Conservation (phyloP, 345 rosid genomes). For the Anacardium occidentale region DNA sequence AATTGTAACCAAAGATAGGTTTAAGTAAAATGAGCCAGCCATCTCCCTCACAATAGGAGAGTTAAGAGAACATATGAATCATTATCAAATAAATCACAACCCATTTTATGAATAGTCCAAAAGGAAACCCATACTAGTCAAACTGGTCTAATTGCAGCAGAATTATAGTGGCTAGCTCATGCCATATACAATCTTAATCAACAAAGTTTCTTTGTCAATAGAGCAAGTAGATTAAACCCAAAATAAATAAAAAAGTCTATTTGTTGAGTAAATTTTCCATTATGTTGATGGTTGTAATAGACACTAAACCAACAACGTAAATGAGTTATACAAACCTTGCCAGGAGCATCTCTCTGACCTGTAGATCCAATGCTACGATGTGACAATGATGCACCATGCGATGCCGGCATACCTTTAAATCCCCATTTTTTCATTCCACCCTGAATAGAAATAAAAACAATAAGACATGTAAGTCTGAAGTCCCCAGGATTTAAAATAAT, state of each 20-base stretch:
- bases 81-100: not conserved
- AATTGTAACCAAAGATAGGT: not conserved
- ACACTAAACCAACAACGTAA: conserved; percentile 2
- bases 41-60: not conserved
- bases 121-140: not conserved
- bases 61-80: not conserved
- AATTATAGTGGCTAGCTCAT: not conserved
- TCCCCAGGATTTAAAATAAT: conserved; percentile 10
- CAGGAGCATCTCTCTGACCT: conserved; percentile 93
- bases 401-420: conserved; percentile 60
- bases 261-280: not conserved
- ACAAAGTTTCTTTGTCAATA: not conserved
- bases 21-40: not conserved
- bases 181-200: not conserved
- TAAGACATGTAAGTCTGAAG: conserved; percentile 8
- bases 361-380: conserved; percentile 88
- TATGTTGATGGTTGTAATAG: not conserved
- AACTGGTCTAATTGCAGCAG: not conserved
- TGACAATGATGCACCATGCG: conserved; percentile 78
- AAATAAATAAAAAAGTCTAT: not conserved
- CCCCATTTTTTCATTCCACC: conserved; percentile 80
- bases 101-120: not conserved
- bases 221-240: not conserved
- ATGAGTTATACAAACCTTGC: conserved; percentile 58
- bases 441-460: conserved; percentile 35